phyloP scores from a whole-genome alignment of 179 eudicot species.

The Patellifolia procumbens region DNA sequence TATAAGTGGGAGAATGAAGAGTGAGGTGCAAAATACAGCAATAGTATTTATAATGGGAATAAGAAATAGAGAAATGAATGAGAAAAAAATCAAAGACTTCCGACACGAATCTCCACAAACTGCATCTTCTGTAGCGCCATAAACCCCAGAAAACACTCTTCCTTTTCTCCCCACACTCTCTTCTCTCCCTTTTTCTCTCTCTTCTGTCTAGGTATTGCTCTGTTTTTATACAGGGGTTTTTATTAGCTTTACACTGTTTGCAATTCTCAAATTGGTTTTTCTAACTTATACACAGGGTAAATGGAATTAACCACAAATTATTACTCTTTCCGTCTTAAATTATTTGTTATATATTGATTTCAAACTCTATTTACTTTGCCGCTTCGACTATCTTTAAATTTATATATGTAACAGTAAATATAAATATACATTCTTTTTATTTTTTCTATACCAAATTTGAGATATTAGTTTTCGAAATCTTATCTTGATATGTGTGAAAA shows the following conservation, averaged over 20 bases:
- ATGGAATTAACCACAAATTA: too few species aligned
- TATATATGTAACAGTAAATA: too few species aligned
- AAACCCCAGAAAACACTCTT: conserved; percentile 19
- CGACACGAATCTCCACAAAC: conserved; percentile 40
- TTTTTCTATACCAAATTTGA: too few species aligned
- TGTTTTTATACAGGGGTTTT: conserved; percentile 29
- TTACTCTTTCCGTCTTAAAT: too few species aligned
- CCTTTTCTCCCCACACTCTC: background rate
- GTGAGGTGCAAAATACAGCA: background rate
- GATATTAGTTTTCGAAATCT: too few species aligned
- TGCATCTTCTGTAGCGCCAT: conserved; percentile 34
- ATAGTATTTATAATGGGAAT: conserved; percentile 17
- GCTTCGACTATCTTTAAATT: too few species aligned
- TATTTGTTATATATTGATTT: too few species aligned
- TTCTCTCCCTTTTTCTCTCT: conserved; percentile 25
- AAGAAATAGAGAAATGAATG: background rate
- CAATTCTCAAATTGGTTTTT: too few species aligned
- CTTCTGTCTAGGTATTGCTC: conserved; percentile 21
- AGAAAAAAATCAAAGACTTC: conserved; percentile 9
- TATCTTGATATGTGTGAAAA: too few species aligned
- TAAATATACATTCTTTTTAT: too few species aligned
- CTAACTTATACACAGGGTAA: too few species aligned
- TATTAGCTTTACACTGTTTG: conserved; percentile 24
- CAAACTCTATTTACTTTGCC: too few species aligned
- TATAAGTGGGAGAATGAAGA: background rate